Evolutionary conservation across 768 basidiomycete genomes (phyloP), one percentile per base, ranked within the genome.

Genomic region (Amanita fuliginea): DNA sequence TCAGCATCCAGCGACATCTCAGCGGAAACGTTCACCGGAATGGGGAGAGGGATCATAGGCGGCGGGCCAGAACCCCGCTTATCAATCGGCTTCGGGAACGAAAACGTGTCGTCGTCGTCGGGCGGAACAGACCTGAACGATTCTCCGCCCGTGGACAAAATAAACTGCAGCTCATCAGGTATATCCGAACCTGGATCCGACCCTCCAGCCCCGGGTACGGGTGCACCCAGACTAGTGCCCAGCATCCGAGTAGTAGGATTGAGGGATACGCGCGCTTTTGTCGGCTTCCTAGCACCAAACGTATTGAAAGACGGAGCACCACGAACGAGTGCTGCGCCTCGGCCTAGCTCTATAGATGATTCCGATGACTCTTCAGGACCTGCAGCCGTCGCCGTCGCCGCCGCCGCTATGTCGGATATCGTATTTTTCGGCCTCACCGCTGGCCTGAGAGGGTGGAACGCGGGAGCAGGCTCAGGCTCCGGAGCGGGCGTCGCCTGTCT

Each of bases 151-250:
- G 59, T 59, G 4, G 67, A 69, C 21, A 90, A 61, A 42, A 90
- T 78, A 19, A 70, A 68, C 54, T 80, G 78, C 49, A 90, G 60
- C 61, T 90, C 88, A 36, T 84, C 76, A 1, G 88, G 86, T n/a
- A 89, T 84, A 56, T 91, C 86, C 1, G 81, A 84, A 60, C 87
- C 81, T 0, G 76, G 82, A 57, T 86, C 81, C 7, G 75, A 76
- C 2, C 66, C 69, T 33, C 82, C 75, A 6, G 74, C 55, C 16
- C 71, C 72, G 13, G 66, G 66, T 47, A 69, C 72, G 1, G 73
- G 73, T n/a, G n/a, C n/a, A n/a, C n/a, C n/a, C n/a, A n/a, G n/a
- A n/a, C n/a, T n/a, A n/a, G n/a, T n/a, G n/a, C n/a, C n/a, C n/a
- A n/a, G n/a, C n/a, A n/a, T n/a, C n/a, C n/a, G n/a, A n/a, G n/a